A percentile compares a stretch with the other conserved stretches of the same genome.
These are phyloP conservation scores for Meyerozyma smithsonii DNA, from an alignment of 1,139 yeast species.

Conservation along the genomic window DNA sequence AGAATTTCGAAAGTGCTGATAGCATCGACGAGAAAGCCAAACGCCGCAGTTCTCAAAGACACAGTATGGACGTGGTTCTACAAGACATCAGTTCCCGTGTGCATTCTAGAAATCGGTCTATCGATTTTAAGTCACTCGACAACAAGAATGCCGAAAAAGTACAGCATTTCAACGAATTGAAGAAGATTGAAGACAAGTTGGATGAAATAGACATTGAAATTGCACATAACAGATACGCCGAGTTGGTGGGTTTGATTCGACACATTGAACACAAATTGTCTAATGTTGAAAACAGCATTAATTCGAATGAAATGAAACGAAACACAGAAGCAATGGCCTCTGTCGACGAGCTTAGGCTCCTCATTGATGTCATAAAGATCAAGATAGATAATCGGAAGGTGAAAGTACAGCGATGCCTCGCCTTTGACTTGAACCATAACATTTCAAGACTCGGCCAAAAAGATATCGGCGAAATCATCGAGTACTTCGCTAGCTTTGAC, in stretches of 20 bases:
- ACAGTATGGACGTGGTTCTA: conserved; percentile 37
- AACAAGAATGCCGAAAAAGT: conserved; percentile 17
- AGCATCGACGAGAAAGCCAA: conserved; percentile 24
- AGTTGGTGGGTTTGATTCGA: conserved; percentile 49
- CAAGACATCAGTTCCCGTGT: conserved; percentile 54
- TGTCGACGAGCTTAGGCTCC: conserved; percentile 30
- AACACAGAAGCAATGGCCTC: conserved; percentile 6
- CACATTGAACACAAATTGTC: conserved; percentile 35
- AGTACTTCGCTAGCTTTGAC: conserved; percentile 33
- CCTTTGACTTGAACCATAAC: conserved; percentile 36
- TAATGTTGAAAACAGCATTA: conserved; percentile 12
- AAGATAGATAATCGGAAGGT: conserved; percentile 35
- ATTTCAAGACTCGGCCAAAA: conserved; percentile 27
- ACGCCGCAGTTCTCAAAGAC: conserved; percentile 26
- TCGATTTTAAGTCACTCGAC: conserved; percentile 34
- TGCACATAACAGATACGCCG: conserved; percentile 55
- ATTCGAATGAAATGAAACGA: conserved; percentile 3
- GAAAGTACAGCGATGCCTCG: conserved; percentile 34
- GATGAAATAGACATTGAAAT: conserved; percentile 65
- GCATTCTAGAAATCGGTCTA: conserved; percentile 50
- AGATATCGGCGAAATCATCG: conserved; percentile 31
- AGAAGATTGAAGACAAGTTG: conserved; percentile 55
- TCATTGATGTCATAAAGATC: conserved; percentile 34
- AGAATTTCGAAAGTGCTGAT: conserved; percentile 31
- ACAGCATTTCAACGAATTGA: conserved; percentile 39